phyloP scores from a whole-genome alignment of 306 rosid species.

The Quercus aquifolioides region DNA sequence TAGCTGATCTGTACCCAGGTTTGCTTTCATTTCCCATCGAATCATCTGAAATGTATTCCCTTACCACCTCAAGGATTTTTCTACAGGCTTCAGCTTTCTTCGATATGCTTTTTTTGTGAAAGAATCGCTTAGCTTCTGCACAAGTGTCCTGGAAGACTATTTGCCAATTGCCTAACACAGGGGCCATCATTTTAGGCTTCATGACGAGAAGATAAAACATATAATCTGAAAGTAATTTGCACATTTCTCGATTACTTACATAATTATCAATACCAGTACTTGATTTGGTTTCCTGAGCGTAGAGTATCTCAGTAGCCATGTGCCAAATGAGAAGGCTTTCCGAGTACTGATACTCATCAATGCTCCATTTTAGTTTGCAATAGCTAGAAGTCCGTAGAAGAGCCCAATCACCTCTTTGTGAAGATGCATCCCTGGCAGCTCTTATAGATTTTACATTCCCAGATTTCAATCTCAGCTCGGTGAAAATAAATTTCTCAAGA shows the following conservation, averaged over 20 bases:
- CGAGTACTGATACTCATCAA: conserved; percentile 13
- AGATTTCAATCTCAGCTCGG: conserved; percentile 11
- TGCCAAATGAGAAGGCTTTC: conserved; percentile 38
- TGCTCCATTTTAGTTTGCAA: not conserved
- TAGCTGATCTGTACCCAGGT: too few relatives aligned
- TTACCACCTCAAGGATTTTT: not conserved
- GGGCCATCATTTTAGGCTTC: conserved; percentile 20
- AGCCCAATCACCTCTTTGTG: conserved; percentile 28
- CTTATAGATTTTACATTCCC: not conserved
- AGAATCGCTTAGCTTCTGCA: not conserved
- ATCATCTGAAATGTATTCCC: not conserved
- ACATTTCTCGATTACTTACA: not conserved
- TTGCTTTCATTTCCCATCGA: conserved; percentile 19
- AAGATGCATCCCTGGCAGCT: not conserved
- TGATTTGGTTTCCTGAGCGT: not conserved
- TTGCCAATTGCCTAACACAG: conserved; percentile 23
- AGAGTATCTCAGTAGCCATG: conserved; percentile 24
- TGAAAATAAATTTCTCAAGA: conserved; percentile 2
- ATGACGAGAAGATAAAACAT: conserved; percentile 26
- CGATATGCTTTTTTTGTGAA: not conserved
- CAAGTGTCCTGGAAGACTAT: not conserved
- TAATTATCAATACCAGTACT: rapidly evolving
- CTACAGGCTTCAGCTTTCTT: not conserved
- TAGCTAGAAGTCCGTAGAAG: not conserved
- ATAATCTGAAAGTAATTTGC: not conserved